phyloP scores from a whole-genome alignment of 2,329 filamentous ascomycete species.

The Talaromyces albobiverticillius region DNA sequence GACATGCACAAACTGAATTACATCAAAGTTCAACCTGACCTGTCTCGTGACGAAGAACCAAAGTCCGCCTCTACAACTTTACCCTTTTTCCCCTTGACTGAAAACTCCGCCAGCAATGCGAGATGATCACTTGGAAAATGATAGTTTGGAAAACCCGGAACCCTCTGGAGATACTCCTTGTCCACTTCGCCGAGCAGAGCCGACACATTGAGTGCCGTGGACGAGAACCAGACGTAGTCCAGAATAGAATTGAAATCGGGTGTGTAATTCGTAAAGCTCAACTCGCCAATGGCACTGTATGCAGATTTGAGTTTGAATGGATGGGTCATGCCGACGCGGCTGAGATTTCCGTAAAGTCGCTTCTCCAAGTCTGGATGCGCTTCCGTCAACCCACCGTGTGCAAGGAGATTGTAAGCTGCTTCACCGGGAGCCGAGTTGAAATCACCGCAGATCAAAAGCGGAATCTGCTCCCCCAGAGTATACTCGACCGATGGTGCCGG shows the following conservation, averaged over 20 bases:
- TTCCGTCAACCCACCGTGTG: slow-evolving; percentile 72
- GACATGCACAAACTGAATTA: slow-evolving; percentile 29
- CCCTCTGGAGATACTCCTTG: slow-evolving; percentile 75
- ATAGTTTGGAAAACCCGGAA: slow-evolving; percentile 89
- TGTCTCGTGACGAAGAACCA: slow-evolving; percentile 47
- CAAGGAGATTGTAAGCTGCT: slow-evolving; percentile 86
- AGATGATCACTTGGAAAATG: slow-evolving; percentile 94
- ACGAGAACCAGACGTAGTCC: slow-evolving; percentile 98
- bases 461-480: slow-evolving; percentile 79
- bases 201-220: slow-evolving; percentile 80
- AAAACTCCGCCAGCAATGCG: slow-evolving; percentile 83
- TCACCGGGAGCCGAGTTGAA: slow-evolving; percentile 90
- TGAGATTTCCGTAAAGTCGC: slow-evolving; percentile 90
- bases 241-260: slow-evolving; percentile 89
- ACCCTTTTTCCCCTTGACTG: slow-evolving; percentile 83
- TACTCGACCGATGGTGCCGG: slow-evolving; percentile 85
- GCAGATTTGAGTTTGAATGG: slow-evolving; percentile 91
- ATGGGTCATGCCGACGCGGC: slow-evolving; percentile 85
- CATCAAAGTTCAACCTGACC: slow-evolving; percentile 26
- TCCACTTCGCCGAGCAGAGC: slow-evolving; percentile 84
- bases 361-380: slow-evolving; percentile 76
- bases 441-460: slow-evolving; percentile 87
- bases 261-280: slow-evolving; percentile 95
- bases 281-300: slow-evolving; percentile 78
- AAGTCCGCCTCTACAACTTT: slow-evolving; percentile 66